Percentiles rank a stretch among this genome's conserved stretches.
phyloP scores from a whole-genome alignment of 2,329 filamentous ascomycete genomes.

The Exophiala calicioides region DNA sequence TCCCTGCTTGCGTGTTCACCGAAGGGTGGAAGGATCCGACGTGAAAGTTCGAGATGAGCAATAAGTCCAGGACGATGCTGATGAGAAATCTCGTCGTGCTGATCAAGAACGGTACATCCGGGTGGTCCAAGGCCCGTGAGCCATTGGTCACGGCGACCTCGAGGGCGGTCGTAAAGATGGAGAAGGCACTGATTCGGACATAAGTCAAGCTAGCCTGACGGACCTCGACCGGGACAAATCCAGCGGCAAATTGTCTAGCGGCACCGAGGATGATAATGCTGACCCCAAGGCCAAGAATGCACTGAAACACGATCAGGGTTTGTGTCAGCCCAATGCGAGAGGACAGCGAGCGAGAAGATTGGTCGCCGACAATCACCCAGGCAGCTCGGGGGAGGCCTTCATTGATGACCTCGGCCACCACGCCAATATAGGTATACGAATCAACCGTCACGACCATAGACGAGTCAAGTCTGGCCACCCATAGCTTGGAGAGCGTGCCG shows the following conservation, averaged over 20 bases:
- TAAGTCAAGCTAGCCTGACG: slow-evolving; percentile 62
- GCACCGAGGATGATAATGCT: slow-evolving; percentile 60
- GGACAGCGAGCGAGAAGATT: slow-evolving; percentile 51
- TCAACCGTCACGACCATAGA: slow-evolving; percentile 65
- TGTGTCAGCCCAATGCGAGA: slow-evolving; percentile 62
- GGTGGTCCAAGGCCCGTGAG: slow-evolving; percentile 67
- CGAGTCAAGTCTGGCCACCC: slow-evolving; percentile 68
- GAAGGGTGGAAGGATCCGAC: slow-evolving; percentile 49
- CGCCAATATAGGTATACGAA: slow-evolving; percentile 68
- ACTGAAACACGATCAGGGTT: slow-evolving; percentile 59
- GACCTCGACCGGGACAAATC: slow-evolving; percentile 64
- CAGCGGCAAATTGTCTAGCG: slow-evolving; percentile 56
- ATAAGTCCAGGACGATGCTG: slow-evolving; percentile 67
- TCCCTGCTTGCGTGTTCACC: slow-evolving; percentile 66
- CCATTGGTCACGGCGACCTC: slow-evolving; percentile 63
- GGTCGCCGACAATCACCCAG: slow-evolving; percentile 70
- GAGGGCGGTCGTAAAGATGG: slow-evolving; percentile 61
- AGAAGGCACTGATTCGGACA: slow-evolving; percentile 65
- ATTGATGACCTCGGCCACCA: slow-evolving; percentile 68
- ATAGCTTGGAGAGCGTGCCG: slow-evolving; percentile 66
- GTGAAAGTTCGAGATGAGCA: slow-evolving; percentile 62
- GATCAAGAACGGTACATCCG: slow-evolving; percentile 68
- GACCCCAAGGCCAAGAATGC: slow-evolving; percentile 58
- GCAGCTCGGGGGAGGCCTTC: slow-evolving; percentile 69
- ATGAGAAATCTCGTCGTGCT: slow-evolving; percentile 63